Conservation (phyloP, 2,329 filamentous ascomycete species). For the Triangularia verruculosa region DNA sequence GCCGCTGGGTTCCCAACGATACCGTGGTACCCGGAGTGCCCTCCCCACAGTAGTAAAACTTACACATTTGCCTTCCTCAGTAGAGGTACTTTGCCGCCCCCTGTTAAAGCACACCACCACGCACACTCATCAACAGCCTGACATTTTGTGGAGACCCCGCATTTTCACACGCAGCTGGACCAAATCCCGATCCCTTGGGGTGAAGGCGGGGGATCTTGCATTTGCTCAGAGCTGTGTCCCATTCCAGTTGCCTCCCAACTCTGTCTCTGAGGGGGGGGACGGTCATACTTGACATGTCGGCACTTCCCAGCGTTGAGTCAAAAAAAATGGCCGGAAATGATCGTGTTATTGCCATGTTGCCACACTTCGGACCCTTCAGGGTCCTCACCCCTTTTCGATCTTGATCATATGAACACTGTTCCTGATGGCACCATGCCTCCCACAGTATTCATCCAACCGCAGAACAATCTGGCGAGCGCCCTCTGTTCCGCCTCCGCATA, state of each 20-base stretch:
- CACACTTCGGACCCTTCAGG: conserved; percentile 7
- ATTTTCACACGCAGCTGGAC: conserved; percentile 5
- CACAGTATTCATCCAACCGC: conserved; percentile 8
- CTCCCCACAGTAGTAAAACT: neutral
- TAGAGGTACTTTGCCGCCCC: conserved; percentile 3
- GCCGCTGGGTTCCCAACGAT: conserved; percentile 21
- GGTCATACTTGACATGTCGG: neutral
- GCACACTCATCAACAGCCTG: neutral
- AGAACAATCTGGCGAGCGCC: conserved; percentile 2
- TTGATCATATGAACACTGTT: conserved; percentile 19
- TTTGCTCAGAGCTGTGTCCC: neutral
- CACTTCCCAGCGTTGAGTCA: neutral
- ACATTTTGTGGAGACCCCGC: conserved; percentile 10
- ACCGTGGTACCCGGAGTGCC: conserved; percentile 3
- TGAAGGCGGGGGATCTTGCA: conserved; percentile 12
- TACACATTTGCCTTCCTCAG: conserved; percentile 3
- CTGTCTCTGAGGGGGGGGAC: neutral
- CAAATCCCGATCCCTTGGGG: conserved; percentile 11
- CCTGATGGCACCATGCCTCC: conserved; percentile 8
- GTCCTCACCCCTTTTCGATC: neutral
- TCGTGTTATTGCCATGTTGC: neutral
- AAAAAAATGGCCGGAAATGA: neutral
- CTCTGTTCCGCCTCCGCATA: conserved; percentile 13
- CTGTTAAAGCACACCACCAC: neutral
- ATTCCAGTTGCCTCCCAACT: neutral